Conservation (phyloP, 495 filamentous ascomycete genomes). For the Achaetomiella virescens region DNA sequence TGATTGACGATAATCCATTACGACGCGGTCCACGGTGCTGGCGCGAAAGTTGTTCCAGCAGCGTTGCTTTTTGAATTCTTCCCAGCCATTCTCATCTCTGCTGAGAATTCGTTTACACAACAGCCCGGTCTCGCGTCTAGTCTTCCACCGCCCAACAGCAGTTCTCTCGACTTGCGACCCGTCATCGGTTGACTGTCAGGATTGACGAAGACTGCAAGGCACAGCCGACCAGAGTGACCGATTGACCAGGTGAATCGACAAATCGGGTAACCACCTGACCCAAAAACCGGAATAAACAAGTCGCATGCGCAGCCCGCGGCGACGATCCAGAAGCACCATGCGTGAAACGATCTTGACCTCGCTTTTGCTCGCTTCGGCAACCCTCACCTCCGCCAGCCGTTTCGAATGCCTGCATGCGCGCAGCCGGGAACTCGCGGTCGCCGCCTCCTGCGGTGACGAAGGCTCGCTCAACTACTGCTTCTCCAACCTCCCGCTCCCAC, state of each 20-base stretch:
- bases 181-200: not conserved
- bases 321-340: conserved; percentile 8
- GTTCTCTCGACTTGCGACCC: not conserved
- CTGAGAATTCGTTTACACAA: not conserved
- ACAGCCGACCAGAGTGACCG: not conserved
- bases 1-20: not conserved
- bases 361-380: conserved; percentile 16
- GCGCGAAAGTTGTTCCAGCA: too few species aligned
- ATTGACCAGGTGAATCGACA: not conserved
- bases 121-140: not conserved
- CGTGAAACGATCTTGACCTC: conserved; percentile 13
- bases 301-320: not conserved
- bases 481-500: conserved; percentile 17
- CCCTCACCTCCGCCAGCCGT: conserved; percentile 9
- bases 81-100: too few species aligned
- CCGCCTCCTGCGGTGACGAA: conserved; percentile 34
- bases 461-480: conserved; percentile 34
- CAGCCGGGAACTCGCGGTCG: conserved; percentile 25
- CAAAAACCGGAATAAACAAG: conserved; percentile 1
- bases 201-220: not conserved
- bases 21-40: too few species aligned
- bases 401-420: conserved; percentile 30
- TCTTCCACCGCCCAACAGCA: not conserved
- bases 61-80: too few species aligned
- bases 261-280: not conserved